Base-by-base conservation (phyloP, 768 basidiomycete species). In the Cubamyces lactineus region DNA sequence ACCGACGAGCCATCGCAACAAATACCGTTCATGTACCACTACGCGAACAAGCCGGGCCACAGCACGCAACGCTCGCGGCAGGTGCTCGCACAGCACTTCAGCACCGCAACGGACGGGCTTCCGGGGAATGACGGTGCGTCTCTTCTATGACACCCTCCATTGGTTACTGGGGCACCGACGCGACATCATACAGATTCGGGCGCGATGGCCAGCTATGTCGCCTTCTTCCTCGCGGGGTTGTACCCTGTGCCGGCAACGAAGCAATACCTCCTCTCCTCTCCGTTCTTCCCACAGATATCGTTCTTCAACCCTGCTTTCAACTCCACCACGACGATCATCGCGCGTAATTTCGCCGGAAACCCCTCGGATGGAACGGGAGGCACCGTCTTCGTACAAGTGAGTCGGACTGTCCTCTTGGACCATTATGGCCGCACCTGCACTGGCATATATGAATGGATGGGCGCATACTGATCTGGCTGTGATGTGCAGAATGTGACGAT, bases 21-120 rank as follows among this genome's bases (percentile, higher is more conserved):
- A 65, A 87, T 88, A 66, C 86, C 86, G 0, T 86, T 80, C 71
- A 87, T 87, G 86, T 87, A 86, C 66, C 86, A 88, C 72, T 88
- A 88, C 65, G 86, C 83, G 2, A 81, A 86, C 69, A 75, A 77
- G 2, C 86, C 86, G 0, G 85, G 84, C 2, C 69, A 82, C 19
- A 87, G 84, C 69, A 85, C 84, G 2, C 82, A 83, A 66, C 73
- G 81, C 17, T 80, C 84, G 30, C 72, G 86, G 26, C 80, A 84
- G 66, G 77, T 82, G n/a, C 82, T 87, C 52, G 78, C 83, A 1
- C 69, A 80, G 59, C 81, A 74, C 68, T 87, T 82, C 76, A 86
- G 85, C 65, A 84, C 82, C 0, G 80, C 84, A 7, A 74, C 72
- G 13, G 79, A 77, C 55, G 86, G 86, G 0, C 73, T 88, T 2